phyloP scores from a whole-genome alignment of 2,329 filamentous ascomycete species.

The Neonectria magnoliae region DNA sequence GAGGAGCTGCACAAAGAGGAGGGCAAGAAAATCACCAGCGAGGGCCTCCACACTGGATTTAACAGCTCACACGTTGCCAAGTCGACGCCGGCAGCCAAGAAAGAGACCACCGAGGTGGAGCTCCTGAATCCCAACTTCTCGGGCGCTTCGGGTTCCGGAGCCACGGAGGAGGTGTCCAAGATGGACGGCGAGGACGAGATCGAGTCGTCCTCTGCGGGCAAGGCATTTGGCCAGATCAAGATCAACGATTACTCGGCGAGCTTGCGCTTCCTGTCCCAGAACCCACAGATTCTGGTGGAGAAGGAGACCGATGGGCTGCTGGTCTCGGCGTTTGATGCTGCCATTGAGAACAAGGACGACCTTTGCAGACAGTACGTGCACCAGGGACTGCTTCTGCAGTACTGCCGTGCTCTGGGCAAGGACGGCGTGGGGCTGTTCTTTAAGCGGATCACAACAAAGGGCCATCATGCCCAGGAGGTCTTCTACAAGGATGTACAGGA shows the following conservation, averaged over 20 bases:
- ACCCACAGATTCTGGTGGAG: constrained; percentile 84
- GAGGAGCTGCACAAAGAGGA: constrained; percentile 87
- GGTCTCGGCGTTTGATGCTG: constrained; percentile 89
- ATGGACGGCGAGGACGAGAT: constrained; percentile 75
- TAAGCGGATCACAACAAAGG: constrained; percentile 89
- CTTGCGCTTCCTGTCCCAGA: constrained; percentile 78
- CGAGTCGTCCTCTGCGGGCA: constrained; percentile 80
- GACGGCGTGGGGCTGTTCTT: constrained; percentile 95
- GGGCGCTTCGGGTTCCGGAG: constrained; percentile 24
- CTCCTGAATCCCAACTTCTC: constrained; percentile 75
- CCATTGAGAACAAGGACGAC: constrained; percentile 80
- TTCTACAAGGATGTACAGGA: constrained; percentile 93
- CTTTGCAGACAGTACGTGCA: constrained; percentile 88
- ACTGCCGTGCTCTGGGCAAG: constrained; percentile 88
- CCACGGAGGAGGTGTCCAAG: constrained; percentile 30
- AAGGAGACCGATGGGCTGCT: constrained; percentile 90
- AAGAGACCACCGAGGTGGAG: constrained; percentile 69
- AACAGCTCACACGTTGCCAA: constrained; percentile 85
- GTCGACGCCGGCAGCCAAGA: constrained; percentile 55
- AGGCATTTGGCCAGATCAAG: constrained; percentile 82
- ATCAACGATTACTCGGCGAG: constrained; percentile 77
- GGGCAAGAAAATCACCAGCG: constrained; percentile 90
- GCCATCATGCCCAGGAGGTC: constrained; percentile 88
- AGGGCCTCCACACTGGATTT: constrained; percentile 88
- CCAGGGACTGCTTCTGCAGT: constrained; percentile 91